A percentile compares a stretch with the other conserved stretches of the same genome.
These are phyloP conservation scores for Aspergillus bridgeri DNA, from an alignment of 495 filamentous ascomycete species.

Conservation along the genomic window DNA sequence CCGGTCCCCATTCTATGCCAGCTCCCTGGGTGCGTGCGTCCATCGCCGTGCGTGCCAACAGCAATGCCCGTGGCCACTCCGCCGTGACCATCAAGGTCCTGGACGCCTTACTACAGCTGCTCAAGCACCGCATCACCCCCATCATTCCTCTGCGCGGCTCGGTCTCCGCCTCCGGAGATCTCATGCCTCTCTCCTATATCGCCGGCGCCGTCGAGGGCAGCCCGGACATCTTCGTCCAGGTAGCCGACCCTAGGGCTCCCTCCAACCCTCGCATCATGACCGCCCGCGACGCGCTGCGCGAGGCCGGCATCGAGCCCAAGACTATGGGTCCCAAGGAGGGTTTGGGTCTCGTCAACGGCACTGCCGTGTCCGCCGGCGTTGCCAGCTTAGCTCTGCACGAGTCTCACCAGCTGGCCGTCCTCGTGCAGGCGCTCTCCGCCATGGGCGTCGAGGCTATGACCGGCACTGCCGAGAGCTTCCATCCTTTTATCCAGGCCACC, in stretches of 20 bases:
- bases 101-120: constrained; percentile 43
- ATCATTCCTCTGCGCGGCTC: constrained; percentile 55
- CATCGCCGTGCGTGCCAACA: constrained; percentile 57
- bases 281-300: constrained; percentile 19
- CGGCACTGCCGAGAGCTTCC: constrained; percentile 52
- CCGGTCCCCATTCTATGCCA: constrained; percentile 38
- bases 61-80: constrained; percentile 54
- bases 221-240: constrained; percentile 33
- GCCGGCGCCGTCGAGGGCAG: constrained; percentile 58
- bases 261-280: constrained; percentile 13
- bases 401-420: constrained; percentile 52
- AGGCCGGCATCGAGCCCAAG: constrained; percentile 12
- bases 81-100: constrained; percentile 51
- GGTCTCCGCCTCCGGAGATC: constrained; percentile 62
- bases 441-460: constrained; percentile 44
- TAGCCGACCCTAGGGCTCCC: neutral
- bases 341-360: constrained; percentile 65
- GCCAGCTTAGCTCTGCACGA: constrained; percentile 56
- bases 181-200: constrained; percentile 59
- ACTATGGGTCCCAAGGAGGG: constrained; percentile 49
- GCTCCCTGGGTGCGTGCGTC: constrained; percentile 51
- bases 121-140: constrained; percentile 49
- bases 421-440: constrained; percentile 55
- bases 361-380: constrained; percentile 52
- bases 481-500: constrained; percentile 55